Base-by-base conservation (phyloP, 2,329 filamentous ascomycete species). In the Ceratocystis variospora region DNA sequence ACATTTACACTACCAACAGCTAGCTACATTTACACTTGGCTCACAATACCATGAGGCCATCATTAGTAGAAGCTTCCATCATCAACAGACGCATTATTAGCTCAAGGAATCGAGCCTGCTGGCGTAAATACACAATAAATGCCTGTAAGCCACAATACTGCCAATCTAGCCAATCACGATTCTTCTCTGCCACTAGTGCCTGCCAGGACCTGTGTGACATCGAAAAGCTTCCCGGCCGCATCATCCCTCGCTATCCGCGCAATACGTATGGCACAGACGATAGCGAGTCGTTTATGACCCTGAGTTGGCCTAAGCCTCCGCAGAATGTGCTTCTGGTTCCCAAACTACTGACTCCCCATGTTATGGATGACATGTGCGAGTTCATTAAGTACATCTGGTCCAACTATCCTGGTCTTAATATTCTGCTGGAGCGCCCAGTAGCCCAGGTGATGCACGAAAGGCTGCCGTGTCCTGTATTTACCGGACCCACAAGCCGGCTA, bases 351-450 rank as follows among this genome's bases (percentile, higher is more conserved):
- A 79, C 81, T 0, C 78, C 80, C 0, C 76, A 80, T 10, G 82
- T 84, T 17, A 78, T 78, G 17, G 73, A 77, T 17, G 80, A 81
- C 1, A 80, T 81, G 31, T 72, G 83, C 69, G 77, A 78, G 68
- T 84, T 85, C 68, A 81, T 81, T 70, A 87, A 83, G 71, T 88
- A 97, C 75, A 83, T 96, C 67, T 83, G 86, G 70, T 80, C 79
- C 69, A 89, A 90, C 68, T 96, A 97, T 74, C 87, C 90, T 0
- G 83, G 83, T 64, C 83, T 92, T 69, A 88, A 90, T 71, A 80
- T 97, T 62, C 83, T 97, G 10, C 86, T 97, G 70, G 94, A 97
- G 75, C 85, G 83, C 2, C 80, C 85, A 62, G 84, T 91, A 17
- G 91, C 93, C 2, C 74, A 81, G 5, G 81, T 86, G 68, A 78